Base-by-base conservation (phyloP, 805 yeast genomes). In the Candida saitoana region DNA sequence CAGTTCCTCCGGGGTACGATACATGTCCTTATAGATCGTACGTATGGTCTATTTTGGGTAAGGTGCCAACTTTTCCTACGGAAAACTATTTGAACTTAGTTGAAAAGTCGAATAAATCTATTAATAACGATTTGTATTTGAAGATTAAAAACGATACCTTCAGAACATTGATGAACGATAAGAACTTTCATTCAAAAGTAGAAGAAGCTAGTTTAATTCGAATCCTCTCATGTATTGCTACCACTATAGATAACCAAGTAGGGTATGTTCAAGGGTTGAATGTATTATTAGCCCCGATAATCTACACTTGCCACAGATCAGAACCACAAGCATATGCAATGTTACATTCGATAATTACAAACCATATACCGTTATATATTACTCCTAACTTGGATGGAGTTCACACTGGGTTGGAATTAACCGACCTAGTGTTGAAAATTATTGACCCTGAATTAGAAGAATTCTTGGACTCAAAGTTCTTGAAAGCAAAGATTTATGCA, bases 251-350 rank as follows among this genome's bases (percentile, higher is more conserved):
- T 44, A 56, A 36, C 39, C 56, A 55, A 32, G 65, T 59, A 4
- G 74, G 74, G 0, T 87, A 87, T 55, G 96, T 89, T n/a, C 96
- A 89, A 57, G 96, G 96, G 2, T 79, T 90, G 84, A 89, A 89
- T 57, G 88, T 89, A 0, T 60, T 89, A 17, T 74, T 84, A 18
- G 96, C 96, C 0, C 96, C 96, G 1, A 76, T 89, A 42, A 74
- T 88, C 14, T 89, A 78, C 56, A 73, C 84, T 1, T 74, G 84
- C 51, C 58, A 65, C 45, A 80, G 82, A 33, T 78, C 88, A 27
- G 97, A 89, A 57, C 89, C 96, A 0, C 87, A 88, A 62, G 93
- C 96, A 2, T 88, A 80, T 57, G 77, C 84, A 8, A 46, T 90
- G 27, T 79, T 87, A 50, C 80, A 80, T 39, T 73, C 75, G 17